Evolutionary conservation across 2,329 filamentous ascomycete species (phyloP), one percentile per base, ranked within the genome.

Genomic region (Pseudogymnoascus sp.): DNA sequence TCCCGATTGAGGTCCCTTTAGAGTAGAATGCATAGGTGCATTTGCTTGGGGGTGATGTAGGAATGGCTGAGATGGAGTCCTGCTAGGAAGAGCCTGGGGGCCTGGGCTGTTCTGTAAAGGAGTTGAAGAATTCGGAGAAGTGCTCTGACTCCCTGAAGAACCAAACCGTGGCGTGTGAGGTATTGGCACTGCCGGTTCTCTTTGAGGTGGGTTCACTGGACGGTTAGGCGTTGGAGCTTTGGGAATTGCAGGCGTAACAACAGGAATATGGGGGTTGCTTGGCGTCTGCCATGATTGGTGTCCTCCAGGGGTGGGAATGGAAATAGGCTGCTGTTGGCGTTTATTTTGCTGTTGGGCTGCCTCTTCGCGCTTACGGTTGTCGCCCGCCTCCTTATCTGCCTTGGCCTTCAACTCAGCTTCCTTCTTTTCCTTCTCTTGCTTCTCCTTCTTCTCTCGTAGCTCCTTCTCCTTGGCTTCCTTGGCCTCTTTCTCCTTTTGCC

Each of bases 201-300:
- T 96, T 91, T 7, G 91, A 95, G 56, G 85, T 77, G 65, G 66
- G 64, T 16, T 93, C 90, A 63, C 91, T 87, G 87, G 83, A 66
- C 89, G 88, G 67, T 86, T 88, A 7, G 92, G 90, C 11, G 90
- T 93, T 4, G 91, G 87, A 18, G 88, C 87, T 74, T 96, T 96
- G 11, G 92, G 87, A 56, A 96, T 77, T 25, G 86, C 88, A 6
- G 95, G 93, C 36, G 90, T 95, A 8, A 90, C 89, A 65, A 91
- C 81, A 28, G 88, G 79, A 60, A 93, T 84, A 72, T 91, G 90
- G 6, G 93, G 14, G 93, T 97, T 59, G 86, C 85, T 67, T 88
- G 82, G 64, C 78, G 81, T 34, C 62, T 81, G 77, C 64, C 81
- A 81, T 59, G 83, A 75, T 67, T 88, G 87, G 62, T 86, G 81